Evolutionary conservation across 768 basidiomycete species (phyloP), one percentile per base, ranked within the genome.

Genomic region (Agaricus blazei): DNA sequence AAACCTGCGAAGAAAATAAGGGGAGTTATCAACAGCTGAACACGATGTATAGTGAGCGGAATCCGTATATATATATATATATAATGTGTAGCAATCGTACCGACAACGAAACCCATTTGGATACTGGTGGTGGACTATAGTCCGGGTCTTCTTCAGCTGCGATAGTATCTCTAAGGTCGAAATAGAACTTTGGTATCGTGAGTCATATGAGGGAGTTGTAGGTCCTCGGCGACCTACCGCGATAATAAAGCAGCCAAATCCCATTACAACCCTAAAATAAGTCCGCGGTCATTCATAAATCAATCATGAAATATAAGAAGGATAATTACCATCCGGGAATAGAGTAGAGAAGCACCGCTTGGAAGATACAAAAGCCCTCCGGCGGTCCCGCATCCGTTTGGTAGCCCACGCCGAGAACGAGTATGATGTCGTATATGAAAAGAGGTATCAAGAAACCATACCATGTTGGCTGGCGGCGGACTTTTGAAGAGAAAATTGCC

Each of bases 291-390:
- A 31, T 7, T 7, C 8, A 34, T 34, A 27, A 29, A 19, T 19
- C 15, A 3, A 7, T 12, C n/a, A 9, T 23, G 29, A 23, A 37
- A n/a, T 36, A 9, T 19, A 36, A n/a, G 5, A 12, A 34, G 31
- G 15, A 34, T 4, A 37, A 42, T 23, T 28, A 56, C 54, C 54
- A 56, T 28, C 54, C 54, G 36, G 54, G 54, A 7, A 56, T 50
- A 40, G 54, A 56, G 23, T 56, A 56, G 5, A 56, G 24, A 27
- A 56, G 37, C 3, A 56, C 31, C n/a, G 48, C 54, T 19, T 56
- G 54, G 19, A 56, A 56, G 19, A 34, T 5, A 19, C 54, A 56
- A 6, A 56, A 28, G 2, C 29, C 41, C 15, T 24, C 23, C 9
- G 48, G 54, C 4, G 48, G 48, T 15, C 40, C 54, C 9, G 9